Base-by-base conservation (phyloP, 805 yeast genomes). In the Ogataea dorogensis region DNA sequence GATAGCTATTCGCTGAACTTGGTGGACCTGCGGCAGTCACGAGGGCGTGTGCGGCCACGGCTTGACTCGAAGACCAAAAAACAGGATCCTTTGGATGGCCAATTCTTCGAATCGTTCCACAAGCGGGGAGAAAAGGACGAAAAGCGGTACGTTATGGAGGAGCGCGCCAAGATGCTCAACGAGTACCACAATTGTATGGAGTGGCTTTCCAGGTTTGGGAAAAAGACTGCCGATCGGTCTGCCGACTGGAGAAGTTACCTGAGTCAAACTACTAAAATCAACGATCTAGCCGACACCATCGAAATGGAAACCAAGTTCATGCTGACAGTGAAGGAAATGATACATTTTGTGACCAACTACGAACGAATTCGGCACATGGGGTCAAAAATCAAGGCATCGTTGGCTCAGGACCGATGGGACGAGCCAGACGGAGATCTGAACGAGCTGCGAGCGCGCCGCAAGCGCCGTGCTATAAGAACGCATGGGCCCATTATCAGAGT, bases 41-140 rank as follows among this genome's bases (percentile, higher is more conserved):
- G 28, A 12, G 33, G 30, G 11, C 30, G 29, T 4, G n/a, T 13
- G 5, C 17, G 11, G 25, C 22, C 20, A 7, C 13, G 11, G 3
- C 8, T 24, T 5, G 19, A n/a, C 15, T 5, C 21, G 10, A 15
- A 27, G 17, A n/a, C 30, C 13, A 12, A 18, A 18, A 12, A 34
- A 17, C 21, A 31, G 7, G 81, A 75, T 47, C 75, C 78, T 4
- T 59, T 84, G 31, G 48, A 57, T 1, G 82, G 77, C 52, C 46
- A 53, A 0, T 13, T 63, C 10, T 79, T 64, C 52, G 49, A 56
- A 19, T 43, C 62, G 10, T 74, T 69, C 48, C 89, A 83, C 58
- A 68, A 68, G 26, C 67, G 73, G 24, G 75, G 81, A 77, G 75
- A 72, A 44, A 73, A 73, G 37, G 80, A 79, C 34, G 95, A 85